phyloP scores from a whole-genome alignment of 805 yeast species.

The Tetrapisispora taiwanensis region DNA sequence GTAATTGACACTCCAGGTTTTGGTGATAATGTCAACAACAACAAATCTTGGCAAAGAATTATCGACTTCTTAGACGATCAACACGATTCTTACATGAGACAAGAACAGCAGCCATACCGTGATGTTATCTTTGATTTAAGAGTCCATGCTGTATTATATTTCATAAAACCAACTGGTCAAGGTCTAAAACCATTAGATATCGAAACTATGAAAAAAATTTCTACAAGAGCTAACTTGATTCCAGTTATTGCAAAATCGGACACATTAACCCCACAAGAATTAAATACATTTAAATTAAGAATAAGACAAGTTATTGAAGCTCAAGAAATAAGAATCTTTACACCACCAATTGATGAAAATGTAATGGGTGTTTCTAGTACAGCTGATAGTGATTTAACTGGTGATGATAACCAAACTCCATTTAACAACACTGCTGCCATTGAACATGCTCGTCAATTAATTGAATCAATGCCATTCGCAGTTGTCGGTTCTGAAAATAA shows the following conservation, averaged over 20 bases:
- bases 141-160: slow-evolving; percentile 84
- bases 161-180: slow-evolving; percentile 86
- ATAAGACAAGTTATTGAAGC: slow-evolving; percentile 76
- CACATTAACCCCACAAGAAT: slow-evolving; percentile 63
- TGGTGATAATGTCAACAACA: slow-evolving; percentile 83
- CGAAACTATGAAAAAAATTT: slow-evolving; percentile 74
- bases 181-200: slow-evolving; percentile 80
- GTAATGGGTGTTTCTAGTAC: slow-evolving; percentile 6
- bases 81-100: slow-evolving; percentile 79
- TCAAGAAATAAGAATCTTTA: slow-evolving; percentile 72
- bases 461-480: slow-evolving; percentile 82
- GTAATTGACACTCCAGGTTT: slow-evolving; percentile 90
- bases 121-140: slow-evolving; percentile 59
- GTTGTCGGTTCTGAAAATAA: slow-evolving; percentile 69
- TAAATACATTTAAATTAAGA: slow-evolving; percentile 58
- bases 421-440: slow-evolving; percentile 48
- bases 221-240: slow-evolving; percentile 72
- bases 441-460: slow-evolving; percentile 70
- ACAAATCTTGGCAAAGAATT: slow-evolving; percentile 77
- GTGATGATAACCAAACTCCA: neutral
- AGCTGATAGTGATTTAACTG: slow-evolving; percentile 24
- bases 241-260: slow-evolving; percentile 89
- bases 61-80: slow-evolving; percentile 87
- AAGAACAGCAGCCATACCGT: slow-evolving; percentile 85
- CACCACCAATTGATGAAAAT: slow-evolving; percentile 60